Conservation (phyloP, 2,329 filamentous ascomycete genomes). For the Mollisia scopiformis region DNA sequence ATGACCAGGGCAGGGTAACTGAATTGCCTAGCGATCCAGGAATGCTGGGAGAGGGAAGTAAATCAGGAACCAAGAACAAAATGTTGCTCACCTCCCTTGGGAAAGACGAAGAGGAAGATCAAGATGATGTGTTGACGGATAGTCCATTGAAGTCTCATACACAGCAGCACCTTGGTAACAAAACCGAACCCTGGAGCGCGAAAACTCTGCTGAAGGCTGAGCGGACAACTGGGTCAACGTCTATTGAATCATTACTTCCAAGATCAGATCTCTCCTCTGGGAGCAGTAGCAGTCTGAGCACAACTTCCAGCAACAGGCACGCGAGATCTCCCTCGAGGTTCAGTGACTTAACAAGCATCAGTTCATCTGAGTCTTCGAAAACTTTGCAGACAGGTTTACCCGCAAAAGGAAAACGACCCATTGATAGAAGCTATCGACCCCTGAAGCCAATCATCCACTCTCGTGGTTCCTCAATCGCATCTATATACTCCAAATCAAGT, state of each 20-base stretch:
- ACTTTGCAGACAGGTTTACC: not conserved
- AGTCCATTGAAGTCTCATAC: not conserved
- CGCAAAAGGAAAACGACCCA: not conserved
- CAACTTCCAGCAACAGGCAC: not conserved
- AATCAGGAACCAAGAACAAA: not conserved
- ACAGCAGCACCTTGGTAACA: no score
- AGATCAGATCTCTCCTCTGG: not conserved
- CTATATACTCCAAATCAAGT: no score
- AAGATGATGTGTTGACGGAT: not conserved
- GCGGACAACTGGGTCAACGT: not conserved
- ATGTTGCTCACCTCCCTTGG: not conserved
- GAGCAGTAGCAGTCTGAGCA: not conserved
- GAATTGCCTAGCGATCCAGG: not conserved
- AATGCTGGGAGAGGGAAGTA: not conserved
- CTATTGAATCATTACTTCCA: no score
- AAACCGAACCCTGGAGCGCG: not conserved
- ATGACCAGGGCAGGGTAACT: not conserved
- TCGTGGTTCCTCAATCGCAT: no score
- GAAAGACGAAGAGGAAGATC: not conserved
- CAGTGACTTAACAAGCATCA: not conserved
- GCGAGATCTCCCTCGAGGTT: not conserved
- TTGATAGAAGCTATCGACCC: not conserved
- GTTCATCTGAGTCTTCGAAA: not conserved
- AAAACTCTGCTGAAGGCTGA: not conserved
- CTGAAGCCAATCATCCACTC: no score